Evolutionary conservation across 2,329 filamentous ascomycete species (phyloP).

Genomic region (Aschersonia sp.): DNA sequence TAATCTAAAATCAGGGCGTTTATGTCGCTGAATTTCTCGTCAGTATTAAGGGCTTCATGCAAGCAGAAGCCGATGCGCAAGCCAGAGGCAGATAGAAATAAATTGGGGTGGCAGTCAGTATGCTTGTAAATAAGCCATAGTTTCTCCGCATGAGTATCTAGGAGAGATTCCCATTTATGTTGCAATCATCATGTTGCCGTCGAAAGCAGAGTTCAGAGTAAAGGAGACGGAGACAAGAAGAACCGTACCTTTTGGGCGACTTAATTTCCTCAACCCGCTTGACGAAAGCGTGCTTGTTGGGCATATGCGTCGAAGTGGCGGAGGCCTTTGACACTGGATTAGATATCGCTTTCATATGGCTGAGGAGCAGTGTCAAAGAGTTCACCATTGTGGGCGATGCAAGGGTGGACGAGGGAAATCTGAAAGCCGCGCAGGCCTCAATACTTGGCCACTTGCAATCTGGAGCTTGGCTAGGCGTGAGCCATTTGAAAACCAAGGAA

Average conservation of each 20-base stretch:
- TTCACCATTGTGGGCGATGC: not conserved
- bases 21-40: constrained; percentile 56
- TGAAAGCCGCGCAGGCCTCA: not conserved
- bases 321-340: not conserved
- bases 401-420: not conserved
- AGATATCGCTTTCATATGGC: too few species aligned
- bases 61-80: too few species aligned
- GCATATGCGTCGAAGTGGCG: not conserved
- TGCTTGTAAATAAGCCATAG: constrained; percentile 30
- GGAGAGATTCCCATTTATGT: constrained; percentile 99
- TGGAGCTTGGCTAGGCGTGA: not conserved
- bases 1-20: constrained; percentile 95
- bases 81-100: too few species aligned
- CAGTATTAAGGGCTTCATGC: constrained; percentile 4
- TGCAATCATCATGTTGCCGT: constrained; percentile 56
- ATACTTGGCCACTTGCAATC: not conserved
- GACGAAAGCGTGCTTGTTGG: not conserved
- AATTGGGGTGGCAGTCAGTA: not conserved
- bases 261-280: constrained; percentile 66
- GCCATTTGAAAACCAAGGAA: not conserved
- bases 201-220: not conserved
- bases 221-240: not conserved
- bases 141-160: constrained; percentile 84
- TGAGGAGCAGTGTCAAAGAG: too few species aligned
- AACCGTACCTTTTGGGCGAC: constrained; percentile 71